Base-by-base conservation (phyloP, 1,284 basidiomycete species). In the Leccinum ambiguum region DNA sequence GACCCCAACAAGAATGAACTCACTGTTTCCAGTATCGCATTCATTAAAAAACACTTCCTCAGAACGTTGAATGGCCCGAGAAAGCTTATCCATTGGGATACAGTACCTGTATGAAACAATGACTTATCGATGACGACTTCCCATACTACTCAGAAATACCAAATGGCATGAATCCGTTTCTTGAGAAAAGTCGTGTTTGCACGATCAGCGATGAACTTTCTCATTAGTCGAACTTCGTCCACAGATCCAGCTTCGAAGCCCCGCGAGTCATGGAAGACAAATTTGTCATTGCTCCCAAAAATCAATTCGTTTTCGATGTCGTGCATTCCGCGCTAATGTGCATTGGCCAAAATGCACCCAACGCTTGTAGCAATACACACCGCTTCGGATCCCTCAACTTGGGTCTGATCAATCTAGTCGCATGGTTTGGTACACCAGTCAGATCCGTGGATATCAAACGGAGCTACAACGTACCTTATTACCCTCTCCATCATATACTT, bases 211-310 rank as follows among this genome's bases (percentile, higher is more conserved):
- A 56, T 56, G 53, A 56, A 56, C 4, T 16, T 16, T 26, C 16
- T 56, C 53, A 56, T 26, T 26, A 4, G 14, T 26, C 8, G 53
- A 8, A 56, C 13, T 26, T 56, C 53, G 4, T 56, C 53, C 14
- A 26, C 53, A 56, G 53, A 56, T 16, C 53, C 53, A 56, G 53
- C 53, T 56, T 56, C 53, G 53, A 56, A 56, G 14, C 53, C 53
- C 11, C 23, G 53, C 9, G 53, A 56, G 14, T 56, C 53, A 26
- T 56, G 53, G 23, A 56, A 56, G 9, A 56, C 53, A 26, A 56
- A 56, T 56, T 56, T 56, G 53, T 56, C 53, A 23, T 56, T 56
- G 53, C 23, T 26, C 53, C 53, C 14, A 23, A 56, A 56, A 26
- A 56, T 10, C 23, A 56, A 26, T 10, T 56, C 53, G 14, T 56